Evolutionary conservation across 2,329 filamentous ascomycete species (phyloP).

Genomic region (Sclerotinia borealis): DNA sequence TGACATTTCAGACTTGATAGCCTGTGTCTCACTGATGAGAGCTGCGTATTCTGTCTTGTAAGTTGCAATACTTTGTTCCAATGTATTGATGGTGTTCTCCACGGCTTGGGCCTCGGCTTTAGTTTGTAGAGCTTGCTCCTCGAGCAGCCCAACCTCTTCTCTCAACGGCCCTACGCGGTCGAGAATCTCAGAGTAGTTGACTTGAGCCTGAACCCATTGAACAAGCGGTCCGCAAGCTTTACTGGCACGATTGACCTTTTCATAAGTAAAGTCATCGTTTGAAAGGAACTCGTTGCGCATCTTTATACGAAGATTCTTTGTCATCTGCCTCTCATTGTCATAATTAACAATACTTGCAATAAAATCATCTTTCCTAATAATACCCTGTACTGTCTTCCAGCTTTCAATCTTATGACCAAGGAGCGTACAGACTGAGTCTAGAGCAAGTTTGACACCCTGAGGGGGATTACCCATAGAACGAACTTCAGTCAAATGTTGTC

Average conservation of each 20-base stretch:
- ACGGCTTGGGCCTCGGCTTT: constrained; percentile 91
- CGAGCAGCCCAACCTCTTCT: constrained; percentile 79
- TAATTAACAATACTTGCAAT: constrained; percentile 97
- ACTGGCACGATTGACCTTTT: constrained; percentile 91
- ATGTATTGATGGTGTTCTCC: constrained; percentile 73
- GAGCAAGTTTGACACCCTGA: constrained; percentile 78
- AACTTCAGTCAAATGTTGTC: constrained; percentile 94
- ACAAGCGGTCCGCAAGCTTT: constrained; percentile 96
- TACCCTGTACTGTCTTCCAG: constrained; percentile 86
- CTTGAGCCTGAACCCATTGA: constrained; percentile 94
- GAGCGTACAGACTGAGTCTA: constrained; percentile 94
- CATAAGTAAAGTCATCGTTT: constrained; percentile 92
- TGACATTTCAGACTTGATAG: constrained; percentile 95
- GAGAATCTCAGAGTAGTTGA: constrained; percentile 95
- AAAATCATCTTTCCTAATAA: constrained; percentile 90
- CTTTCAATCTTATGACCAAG: constrained; percentile 83
- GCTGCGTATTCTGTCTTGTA: constrained; percentile 97
- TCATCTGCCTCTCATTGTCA: constrained; percentile 95
- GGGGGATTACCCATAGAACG: constrained; percentile 94
- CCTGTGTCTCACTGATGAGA: constrained; percentile 92
- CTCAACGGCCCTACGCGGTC: constrained; percentile 89
- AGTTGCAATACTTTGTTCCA: constrained; percentile 85
- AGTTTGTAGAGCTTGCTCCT: constrained; percentile 83
- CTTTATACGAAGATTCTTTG: constrained; percentile 68
- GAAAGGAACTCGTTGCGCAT: constrained; percentile 92